A percentile compares a stretch with the other conserved stretches of the same genome.
Conservation (phyloP, 169 alveolate species). For the Cryptosporidium sp. region DNA sequence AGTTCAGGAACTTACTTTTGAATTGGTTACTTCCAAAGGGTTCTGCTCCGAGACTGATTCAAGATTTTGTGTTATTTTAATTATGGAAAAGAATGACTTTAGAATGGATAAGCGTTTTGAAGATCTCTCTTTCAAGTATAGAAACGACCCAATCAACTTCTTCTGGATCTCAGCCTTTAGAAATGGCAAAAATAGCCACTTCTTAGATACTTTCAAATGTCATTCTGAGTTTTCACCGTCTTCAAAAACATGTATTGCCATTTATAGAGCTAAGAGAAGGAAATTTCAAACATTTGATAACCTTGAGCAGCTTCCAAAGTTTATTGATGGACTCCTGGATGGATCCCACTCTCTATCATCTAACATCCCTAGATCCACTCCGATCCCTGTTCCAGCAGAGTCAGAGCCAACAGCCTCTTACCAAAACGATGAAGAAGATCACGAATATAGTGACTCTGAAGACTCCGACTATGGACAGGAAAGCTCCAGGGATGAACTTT, state of each 20-base stretch:
- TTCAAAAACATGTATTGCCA: slow-evolving; percentile 27
- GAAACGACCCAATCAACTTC: slow-evolving; percentile 71
- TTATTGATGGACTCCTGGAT: slow-evolving; percentile 67
- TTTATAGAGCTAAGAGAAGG: slow-evolving; percentile 64
- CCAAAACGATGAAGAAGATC: slow-evolving; percentile 11
- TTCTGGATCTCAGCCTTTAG: slow-evolving; percentile 62
- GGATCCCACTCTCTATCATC: slow-evolving; percentile 49
- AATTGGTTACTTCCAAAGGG: slow-evolving; percentile 24
- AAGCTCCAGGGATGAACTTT: slow-evolving; percentile 31
- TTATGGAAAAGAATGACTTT: slow-evolving; percentile 10
- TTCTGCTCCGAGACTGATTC: slow-evolving; percentile 53
- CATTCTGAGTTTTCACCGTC: slow-evolving; percentile 11
- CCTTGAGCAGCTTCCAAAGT: slow-evolving; percentile 3
- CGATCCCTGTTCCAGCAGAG: slow-evolving; percentile 23
- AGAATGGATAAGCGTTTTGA: slow-evolving; percentile 18
- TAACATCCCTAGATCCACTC: slow-evolving; percentile 14
- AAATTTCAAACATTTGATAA: slow-evolving; percentile 41
- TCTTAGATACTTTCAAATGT: slow-evolving; percentile 50
- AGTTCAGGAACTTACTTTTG: slow-evolving; percentile 25
- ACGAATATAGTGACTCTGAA: slow-evolving; percentile 39
- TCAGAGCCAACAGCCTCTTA: not conserved
- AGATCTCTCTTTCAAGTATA: slow-evolving; percentile 51
- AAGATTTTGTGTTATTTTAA: slow-evolving; percentile 51
- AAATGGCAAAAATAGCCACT: slow-evolving; percentile 54
- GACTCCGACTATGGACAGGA: slow-evolving; percentile 5